Percentiles rank a stretch among this genome's conserved stretches.
Evolutionary conservation across 768 basidiomycete species (phyloP).

Genomic region (Pulveroboletus sp.): DNA sequence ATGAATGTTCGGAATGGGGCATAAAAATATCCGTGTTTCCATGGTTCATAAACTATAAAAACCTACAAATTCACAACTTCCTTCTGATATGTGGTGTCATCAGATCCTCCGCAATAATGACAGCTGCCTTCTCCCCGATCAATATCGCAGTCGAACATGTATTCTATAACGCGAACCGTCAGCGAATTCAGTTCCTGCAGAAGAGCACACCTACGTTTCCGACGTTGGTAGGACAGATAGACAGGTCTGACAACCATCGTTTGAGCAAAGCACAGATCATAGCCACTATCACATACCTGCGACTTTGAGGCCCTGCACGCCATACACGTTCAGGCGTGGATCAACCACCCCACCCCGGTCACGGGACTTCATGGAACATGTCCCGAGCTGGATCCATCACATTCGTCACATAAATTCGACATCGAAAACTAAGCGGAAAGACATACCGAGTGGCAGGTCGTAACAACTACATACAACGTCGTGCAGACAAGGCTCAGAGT

Average conservation of each 20-base stretch:
- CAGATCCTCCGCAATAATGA: too few species aligned
- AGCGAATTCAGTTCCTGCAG: neutral
- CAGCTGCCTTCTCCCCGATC: too few species aligned
- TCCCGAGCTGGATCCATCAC: conserved; percentile 36
- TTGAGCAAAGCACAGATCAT: conserved; percentile 23
- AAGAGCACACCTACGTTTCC: conserved; percentile 15
- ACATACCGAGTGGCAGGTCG: too few species aligned
- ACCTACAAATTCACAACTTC: too few species aligned
- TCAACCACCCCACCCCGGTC: conserved; percentile 10
- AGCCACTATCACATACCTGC: conserved; percentile 25
- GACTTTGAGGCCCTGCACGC: conserved; percentile 9
- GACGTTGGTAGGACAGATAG: conserved; percentile 31
- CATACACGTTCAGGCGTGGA: conserved; percentile 13
- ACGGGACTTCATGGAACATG: conserved; percentile 58
- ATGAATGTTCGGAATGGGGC: too few species aligned
- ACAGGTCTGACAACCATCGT: conserved; percentile 29
- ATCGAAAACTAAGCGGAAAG: too few species aligned
- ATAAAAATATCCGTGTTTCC: neutral
- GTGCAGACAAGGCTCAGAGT: too few species aligned
- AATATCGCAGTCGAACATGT: too few species aligned
- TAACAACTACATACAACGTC: too few species aligned
- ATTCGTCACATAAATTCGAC: too few species aligned
- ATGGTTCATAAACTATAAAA: neutral
- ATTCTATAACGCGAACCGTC: neutral
- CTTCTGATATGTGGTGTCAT: too few species aligned